Conservation (phyloP, 2,329 filamentous ascomycete species). For the Penicillium sp. region DNA sequence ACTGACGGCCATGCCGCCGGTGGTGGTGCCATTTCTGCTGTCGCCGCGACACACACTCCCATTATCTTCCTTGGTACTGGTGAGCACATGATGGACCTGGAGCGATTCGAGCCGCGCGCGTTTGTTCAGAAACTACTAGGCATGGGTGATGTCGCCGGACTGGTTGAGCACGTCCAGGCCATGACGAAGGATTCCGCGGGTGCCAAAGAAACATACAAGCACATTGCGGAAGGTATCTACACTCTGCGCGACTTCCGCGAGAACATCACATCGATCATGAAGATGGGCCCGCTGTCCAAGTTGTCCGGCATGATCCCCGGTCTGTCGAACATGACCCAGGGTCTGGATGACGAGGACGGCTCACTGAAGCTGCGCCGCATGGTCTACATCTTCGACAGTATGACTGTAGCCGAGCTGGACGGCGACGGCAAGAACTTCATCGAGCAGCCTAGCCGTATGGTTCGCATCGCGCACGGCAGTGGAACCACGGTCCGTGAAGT, state of each 20-base stretch:
- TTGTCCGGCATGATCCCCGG: constrained; percentile 99
- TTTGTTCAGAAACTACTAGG: constrained; percentile 93
- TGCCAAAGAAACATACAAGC: constrained; percentile 96
- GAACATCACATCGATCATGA: constrained; percentile 97
- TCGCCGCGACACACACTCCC: constrained; percentile 91
- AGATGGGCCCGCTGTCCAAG: constrained; percentile 96
- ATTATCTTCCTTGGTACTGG: constrained; percentile 98
- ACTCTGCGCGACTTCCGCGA: constrained; percentile 91
- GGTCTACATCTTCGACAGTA: constrained; percentile 98
- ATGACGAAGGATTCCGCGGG: constrained; percentile 79
- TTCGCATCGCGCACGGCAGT: constrained; percentile 81
- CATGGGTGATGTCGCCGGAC: constrained; percentile 93
- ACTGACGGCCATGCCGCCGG: constrained; percentile 94
- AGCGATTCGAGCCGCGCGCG: constrained; percentile 86
- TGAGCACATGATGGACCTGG: constrained; percentile 93
- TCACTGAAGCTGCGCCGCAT: constrained; percentile 89
- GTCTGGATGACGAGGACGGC: constrained; percentile 97
- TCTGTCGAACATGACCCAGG: constrained; percentile 87
- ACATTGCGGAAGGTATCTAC: constrained; percentile 95
- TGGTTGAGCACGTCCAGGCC: constrained; percentile 95
- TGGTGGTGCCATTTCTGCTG: constrained; percentile 94
- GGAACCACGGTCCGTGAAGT: constrained; percentile 91
- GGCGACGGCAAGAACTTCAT: constrained; percentile 92
- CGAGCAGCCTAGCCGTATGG: constrained; percentile 89
- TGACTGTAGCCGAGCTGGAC: constrained; percentile 95